phyloP scores from a whole-genome alignment of 192 early-diverging fungal genomes.

The Coemansia sp. region DNA sequence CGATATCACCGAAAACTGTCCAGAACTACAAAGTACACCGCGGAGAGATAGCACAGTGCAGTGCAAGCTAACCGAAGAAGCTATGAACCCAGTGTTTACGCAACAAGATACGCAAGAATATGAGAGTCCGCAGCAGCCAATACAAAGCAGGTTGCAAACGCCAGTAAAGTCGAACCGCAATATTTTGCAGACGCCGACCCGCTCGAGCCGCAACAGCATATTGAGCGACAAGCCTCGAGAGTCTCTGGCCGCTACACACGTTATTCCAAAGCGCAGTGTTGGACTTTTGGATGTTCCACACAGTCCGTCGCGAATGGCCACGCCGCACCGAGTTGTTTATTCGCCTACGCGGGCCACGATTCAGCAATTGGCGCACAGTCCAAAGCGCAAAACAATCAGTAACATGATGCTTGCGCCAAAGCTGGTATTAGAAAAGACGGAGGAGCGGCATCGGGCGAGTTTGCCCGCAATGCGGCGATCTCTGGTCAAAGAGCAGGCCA shows the following conservation, averaged over 20 bases:
- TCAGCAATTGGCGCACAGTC: conserved; percentile 8
- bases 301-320: conserved; percentile 38
- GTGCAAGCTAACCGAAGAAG: not conserved
- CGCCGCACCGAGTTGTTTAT: conserved; percentile 51
- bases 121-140: not conserved
- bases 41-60: not conserved
- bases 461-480: not conserved
- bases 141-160: not conserved
- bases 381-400: conserved; percentile 2
- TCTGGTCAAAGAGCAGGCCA: not conserved
- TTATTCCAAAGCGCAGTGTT: not conserved
- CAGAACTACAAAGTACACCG: not conserved
- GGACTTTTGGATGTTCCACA: conserved; percentile 10
- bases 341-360: conserved; percentile 36
- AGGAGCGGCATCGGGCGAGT: conserved; percentile 10
- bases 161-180: not conserved
- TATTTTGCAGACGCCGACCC: not conserved
- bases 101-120: conserved; percentile 18
- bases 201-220: not conserved
- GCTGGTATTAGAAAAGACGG: not conserved
- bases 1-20: conserved; percentile 2
- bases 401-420: not conserved
- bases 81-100: not conserved
- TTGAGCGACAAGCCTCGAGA: not conserved
- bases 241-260: conserved; percentile 1